Evolutionary conservation across 2,329 filamentous ascomycete species (phyloP).

Genomic region (Seiridium cupressi): DNA sequence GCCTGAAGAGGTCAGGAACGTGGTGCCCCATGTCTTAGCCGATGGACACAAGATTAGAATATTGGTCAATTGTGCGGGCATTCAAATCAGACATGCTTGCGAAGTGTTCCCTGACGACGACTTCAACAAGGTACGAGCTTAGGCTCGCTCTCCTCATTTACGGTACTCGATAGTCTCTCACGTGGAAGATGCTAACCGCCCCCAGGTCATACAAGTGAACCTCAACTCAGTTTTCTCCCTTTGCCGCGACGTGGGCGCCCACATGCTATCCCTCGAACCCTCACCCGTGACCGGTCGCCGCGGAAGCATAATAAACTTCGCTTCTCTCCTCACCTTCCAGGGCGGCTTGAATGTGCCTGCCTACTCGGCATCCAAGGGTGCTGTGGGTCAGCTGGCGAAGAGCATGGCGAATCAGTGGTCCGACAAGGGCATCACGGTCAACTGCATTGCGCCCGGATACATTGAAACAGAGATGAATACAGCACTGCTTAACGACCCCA

Average conservation of each 20-base stretch:
- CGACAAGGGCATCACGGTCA: conserved; percentile 69
- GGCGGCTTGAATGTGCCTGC: conserved; percentile 85
- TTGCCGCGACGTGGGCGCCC: conserved; percentile 71
- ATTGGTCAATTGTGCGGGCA: conserved; percentile 83
- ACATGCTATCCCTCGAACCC: conserved; percentile 64
- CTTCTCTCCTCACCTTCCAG: conserved; percentile 77
- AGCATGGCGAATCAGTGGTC: conserved; percentile 86
- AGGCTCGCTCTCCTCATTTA: conserved; percentile 54
- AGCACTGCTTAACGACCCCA: conserved; percentile 71
- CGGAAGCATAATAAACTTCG: conserved; percentile 75
- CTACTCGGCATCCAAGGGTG: conserved; percentile 83
- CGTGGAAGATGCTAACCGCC: conserved; percentile 33
- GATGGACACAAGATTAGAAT: conserved; percentile 63
- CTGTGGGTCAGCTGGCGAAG: conserved; percentile 81
- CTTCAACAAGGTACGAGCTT: conserved; percentile 28
- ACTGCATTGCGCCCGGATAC: conserved; percentile 87
- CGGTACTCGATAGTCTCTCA: background rate
- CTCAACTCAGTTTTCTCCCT: conserved; percentile 74
- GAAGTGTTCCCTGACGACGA: conserved; percentile 8
- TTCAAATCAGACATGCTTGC: conserved; percentile 56
- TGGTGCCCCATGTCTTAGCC: conserved; percentile 6
- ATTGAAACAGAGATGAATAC: conserved; percentile 93
- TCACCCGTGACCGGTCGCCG: conserved; percentile 51
- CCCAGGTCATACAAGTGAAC: conserved; percentile 69
- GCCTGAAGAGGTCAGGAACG: conserved; percentile 27